Conservation (phyloP, 139 green algal species). For the Micractinium conductrix region DNA sequence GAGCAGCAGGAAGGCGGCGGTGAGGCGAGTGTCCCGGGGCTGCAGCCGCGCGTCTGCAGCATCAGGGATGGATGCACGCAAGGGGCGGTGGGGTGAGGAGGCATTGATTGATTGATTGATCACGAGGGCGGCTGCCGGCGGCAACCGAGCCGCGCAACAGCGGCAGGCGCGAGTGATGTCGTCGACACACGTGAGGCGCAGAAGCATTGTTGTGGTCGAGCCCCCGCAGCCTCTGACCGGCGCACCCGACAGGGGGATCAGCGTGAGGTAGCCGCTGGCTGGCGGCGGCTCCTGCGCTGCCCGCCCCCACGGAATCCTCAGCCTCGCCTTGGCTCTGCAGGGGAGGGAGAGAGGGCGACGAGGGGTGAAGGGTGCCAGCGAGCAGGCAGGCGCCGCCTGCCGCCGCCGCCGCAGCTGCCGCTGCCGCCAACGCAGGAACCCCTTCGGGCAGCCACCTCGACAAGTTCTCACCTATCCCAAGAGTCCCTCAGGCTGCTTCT, state of each 20-base stretch:
- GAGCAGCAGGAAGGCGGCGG: constrained; percentile 52
- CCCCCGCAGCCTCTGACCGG: too few relatives aligned
- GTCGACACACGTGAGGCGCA: neutral
- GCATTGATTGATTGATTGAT: too few relatives aligned
- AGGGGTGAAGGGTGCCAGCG: too few relatives aligned
- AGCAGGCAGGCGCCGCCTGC: too few relatives aligned
- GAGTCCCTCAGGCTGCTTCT: too few relatives aligned
- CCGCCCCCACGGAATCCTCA: neutral
- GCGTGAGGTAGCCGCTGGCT: constrained; percentile 67
- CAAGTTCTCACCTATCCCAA: too few relatives aligned
- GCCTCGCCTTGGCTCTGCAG: constrained; percentile 7
- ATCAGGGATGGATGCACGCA: neutral
- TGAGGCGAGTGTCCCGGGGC: constrained; percentile 44
- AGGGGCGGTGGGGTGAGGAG: neutral
- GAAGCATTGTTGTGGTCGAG: too few relatives aligned
- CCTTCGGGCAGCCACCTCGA: neutral
- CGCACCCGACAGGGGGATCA: constrained; percentile 71
- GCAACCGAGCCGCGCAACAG: neutral
- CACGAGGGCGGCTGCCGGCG: neutral
- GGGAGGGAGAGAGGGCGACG: too few relatives aligned
- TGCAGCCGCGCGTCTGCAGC: constrained; percentile 43
- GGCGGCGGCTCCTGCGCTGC: constrained; percentile 21
- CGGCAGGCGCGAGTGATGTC: neutral
- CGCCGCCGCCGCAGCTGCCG: neutral
- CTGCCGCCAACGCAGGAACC: too few relatives aligned